Evolutionary conservation across 1,139 yeast species (phyloP).

Genomic region (Geotrichum citri-aurantii): DNA sequence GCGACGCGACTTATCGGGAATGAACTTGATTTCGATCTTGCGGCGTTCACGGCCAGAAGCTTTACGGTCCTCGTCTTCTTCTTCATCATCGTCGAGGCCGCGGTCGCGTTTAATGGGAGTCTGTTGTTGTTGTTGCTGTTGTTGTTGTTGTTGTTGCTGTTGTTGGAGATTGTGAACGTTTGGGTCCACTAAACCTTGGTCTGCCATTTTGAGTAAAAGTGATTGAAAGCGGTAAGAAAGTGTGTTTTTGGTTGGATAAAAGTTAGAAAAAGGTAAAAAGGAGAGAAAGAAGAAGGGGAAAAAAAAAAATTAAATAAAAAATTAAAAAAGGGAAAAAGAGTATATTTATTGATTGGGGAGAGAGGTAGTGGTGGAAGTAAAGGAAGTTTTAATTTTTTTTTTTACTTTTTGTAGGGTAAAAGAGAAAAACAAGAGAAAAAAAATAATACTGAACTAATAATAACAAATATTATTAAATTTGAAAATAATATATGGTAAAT

Average conservation of each 20-base stretch:
- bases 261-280: neutral
- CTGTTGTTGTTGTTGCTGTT: slow-evolving; percentile 9
- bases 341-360: neutral
- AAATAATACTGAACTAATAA: no score
- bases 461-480: neutral
- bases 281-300: neutral
- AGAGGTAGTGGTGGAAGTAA: neutral
- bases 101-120: slow-evolving; percentile 23
- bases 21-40: slow-evolving; percentile 93
- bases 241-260: neutral
- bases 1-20: slow-evolving; percentile 94
- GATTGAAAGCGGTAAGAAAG: neutral
- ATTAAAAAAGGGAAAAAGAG: neutral
- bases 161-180: neutral
- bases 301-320: neutral
- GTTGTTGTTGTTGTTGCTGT: neutral
- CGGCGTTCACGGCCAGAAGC: slow-evolving; percentile 75
- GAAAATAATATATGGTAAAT: neutral
- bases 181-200: slow-evolving; percentile 7
- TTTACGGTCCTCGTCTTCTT: slow-evolving; percentile 70
- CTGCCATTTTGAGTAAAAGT: slow-evolving; percentile 2
- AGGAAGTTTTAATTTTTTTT: neutral
- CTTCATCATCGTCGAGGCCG: slow-evolving; percentile 38
- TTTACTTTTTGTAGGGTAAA: neutral
- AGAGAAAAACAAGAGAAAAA: neutral